phyloP scores from a whole-genome alignment of 2,329 filamentous ascomycete genomes.

The Didymella sp. region DNA sequence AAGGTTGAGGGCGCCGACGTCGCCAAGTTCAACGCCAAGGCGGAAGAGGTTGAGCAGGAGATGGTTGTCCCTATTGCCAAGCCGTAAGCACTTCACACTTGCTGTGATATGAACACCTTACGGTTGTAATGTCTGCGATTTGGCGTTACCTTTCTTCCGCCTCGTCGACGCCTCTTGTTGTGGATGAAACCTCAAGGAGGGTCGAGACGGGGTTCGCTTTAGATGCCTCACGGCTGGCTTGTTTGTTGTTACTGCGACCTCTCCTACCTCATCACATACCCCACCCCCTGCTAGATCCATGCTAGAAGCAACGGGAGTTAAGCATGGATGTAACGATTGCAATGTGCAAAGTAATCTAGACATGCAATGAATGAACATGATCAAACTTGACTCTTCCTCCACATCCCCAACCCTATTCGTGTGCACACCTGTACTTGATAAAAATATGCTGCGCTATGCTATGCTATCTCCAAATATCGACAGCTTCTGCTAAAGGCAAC shows the following conservation, averaged over 20 bases:
- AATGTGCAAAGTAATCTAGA: conserved; percentile 20
- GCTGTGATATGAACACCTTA: not conserved
- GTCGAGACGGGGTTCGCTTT: not conserved
- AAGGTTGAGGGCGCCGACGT: conserved; percentile 59
- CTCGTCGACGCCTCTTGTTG: not conserved
- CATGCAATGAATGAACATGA: conserved; percentile 22
- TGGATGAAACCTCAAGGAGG: conserved; percentile 2
- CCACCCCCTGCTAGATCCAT: conserved; percentile 24
- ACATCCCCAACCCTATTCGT: not conserved
- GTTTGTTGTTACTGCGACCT: conserved; percentile 4
- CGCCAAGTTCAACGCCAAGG: conserved; percentile 48
- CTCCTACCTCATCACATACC: conserved; percentile 21
- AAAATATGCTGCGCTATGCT: not conserved
- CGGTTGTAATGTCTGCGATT: conserved; percentile 12
- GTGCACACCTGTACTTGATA: no score
- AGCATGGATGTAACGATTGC: conserved; percentile 23
- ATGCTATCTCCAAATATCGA: not conserved
- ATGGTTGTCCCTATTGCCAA: conserved; percentile 39
- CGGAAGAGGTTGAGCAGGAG: conserved; percentile 46
- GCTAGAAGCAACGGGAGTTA: conserved; percentile 23
- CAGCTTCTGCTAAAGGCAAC: no score
- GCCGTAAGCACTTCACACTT: conserved; percentile 30
- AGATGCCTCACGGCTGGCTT: conserved; percentile 10
- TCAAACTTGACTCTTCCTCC: conserved; percentile 4
- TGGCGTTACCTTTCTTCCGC: conserved; percentile 9